phyloP scores from a whole-genome alignment of 371 early-diverging fungal genomes.

The Rhizopus delemar region DNA sequence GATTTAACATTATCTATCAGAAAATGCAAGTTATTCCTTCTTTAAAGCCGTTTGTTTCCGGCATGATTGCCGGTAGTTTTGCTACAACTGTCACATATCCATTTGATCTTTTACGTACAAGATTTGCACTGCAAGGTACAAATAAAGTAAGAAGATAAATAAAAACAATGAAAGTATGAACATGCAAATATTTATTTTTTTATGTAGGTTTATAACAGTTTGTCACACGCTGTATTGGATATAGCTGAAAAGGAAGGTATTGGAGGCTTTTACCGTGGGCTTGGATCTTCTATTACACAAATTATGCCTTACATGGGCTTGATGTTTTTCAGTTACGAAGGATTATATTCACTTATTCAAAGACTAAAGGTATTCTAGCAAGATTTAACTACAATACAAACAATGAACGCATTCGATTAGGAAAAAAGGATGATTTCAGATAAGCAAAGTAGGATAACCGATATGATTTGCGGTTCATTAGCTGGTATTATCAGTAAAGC shows the following conservation, averaged over 20 bases:
- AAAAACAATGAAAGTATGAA: background rate
- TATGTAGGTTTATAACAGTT: too few relatives aligned
- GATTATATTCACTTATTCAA: conserved; percentile 35
- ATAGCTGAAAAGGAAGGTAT: conserved; percentile 75
- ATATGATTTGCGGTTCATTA: conserved; percentile 75
- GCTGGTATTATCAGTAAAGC: conserved; percentile 82
- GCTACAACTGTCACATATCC: conserved; percentile 90
- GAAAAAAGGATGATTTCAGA: conserved; percentile 23
- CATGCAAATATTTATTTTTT: background rate
- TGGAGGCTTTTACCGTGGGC: conserved; percentile 82
- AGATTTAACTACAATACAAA: too few relatives aligned
- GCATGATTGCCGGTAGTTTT: conserved; percentile 73
- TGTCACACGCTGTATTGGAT: conserved; percentile 53
- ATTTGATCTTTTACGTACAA: conserved; percentile 89
- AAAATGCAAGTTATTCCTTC: conserved; percentile 32
- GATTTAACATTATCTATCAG: background rate
- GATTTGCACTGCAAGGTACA: conserved; percentile 84
- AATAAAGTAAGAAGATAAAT: conserved; percentile 36
- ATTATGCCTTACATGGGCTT: conserved; percentile 92
- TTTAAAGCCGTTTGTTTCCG: conserved; percentile 62
- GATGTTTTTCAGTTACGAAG: conserved; percentile 74
- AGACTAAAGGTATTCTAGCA: too few relatives aligned
- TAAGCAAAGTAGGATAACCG: conserved; percentile 34
- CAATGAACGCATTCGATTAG: background rate
- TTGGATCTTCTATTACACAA: conserved; percentile 76